A percentile compares a stretch with the other conserved stretches of the same genome.
Conservation (phyloP, 2,329 filamentous ascomycete genomes). For the Fusarium continuum region DNA sequence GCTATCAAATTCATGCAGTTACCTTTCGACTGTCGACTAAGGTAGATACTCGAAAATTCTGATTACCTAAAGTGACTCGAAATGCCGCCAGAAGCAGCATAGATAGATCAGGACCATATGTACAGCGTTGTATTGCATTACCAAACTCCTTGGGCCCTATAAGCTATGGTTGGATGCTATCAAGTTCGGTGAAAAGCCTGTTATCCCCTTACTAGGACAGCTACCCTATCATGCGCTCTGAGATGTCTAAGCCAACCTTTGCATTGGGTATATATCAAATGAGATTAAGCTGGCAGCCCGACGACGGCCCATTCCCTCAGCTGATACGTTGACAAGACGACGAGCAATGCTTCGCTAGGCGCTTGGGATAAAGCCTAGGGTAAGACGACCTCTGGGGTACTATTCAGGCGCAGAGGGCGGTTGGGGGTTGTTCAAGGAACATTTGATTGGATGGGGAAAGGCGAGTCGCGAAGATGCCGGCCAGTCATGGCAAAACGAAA, state of each 20-base stretch:
- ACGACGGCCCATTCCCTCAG: conserved; percentile 16
- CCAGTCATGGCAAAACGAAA: conserved; percentile 8
- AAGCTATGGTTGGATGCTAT: neutral
- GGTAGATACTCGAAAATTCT: neutral
- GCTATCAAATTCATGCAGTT: conserved; percentile 21
- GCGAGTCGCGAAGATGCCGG: neutral
- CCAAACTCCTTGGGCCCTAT: neutral
- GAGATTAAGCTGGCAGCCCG: conserved; percentile 26
- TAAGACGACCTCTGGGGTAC: neutral
- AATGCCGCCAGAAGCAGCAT: neutral
- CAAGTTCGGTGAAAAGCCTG: neutral
- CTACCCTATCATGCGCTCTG: neutral
- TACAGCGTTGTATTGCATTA: neutral
- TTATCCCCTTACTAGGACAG: neutral
- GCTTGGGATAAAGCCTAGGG: neutral
- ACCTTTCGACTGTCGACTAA: conserved; percentile 1
- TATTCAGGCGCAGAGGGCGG: conserved; percentile 3
- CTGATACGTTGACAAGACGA: conserved; percentile 11
- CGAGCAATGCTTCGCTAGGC: conserved; percentile 8
- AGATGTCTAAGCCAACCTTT: neutral
- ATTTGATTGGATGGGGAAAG: conserved; percentile 7
- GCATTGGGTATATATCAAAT: conserved; percentile 20
- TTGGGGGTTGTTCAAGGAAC: neutral
- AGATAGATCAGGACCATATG: neutral
- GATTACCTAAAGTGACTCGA: neutral